These are phyloP conservation scores for Leucogyrophana mollusca DNA, from an alignment of 768 basidiomycete genomes.

Conservation along the genomic window DNA sequence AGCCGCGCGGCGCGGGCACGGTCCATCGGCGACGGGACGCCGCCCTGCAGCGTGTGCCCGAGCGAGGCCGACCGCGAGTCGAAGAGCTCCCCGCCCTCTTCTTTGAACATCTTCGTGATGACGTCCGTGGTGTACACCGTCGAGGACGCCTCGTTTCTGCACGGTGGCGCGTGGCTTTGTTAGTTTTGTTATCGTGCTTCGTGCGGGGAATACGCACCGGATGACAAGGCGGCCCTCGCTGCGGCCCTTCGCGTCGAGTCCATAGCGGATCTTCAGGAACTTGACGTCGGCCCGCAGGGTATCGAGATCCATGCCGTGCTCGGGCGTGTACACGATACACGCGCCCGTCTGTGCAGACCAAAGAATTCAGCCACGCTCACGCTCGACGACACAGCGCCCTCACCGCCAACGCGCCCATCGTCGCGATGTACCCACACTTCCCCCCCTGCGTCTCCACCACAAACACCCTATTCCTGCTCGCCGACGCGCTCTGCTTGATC, in stretches of 20 bases:
- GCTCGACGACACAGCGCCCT: slow-evolving; percentile 28
- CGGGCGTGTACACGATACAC: slow-evolving; percentile 90
- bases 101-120: slow-evolving; percentile 90
- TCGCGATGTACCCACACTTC: slow-evolving; percentile 92
- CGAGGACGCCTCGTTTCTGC: slow-evolving; percentile 84
- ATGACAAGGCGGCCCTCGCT: slow-evolving; percentile 93
- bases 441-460: slow-evolving; percentile 99
- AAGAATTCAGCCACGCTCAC: no score
- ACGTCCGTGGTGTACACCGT: slow-evolving; percentile 88
- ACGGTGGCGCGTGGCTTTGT: not conserved
- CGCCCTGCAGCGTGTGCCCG: slow-evolving; percentile 96
- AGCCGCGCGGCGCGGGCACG: slow-evolving; percentile 88
- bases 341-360: slow-evolving; percentile 80
- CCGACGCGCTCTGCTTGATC: slow-evolving; percentile 97
- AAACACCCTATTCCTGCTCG: slow-evolving; percentile 94
- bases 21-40: slow-evolving; percentile 92
- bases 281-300: slow-evolving; percentile 80
- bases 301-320: slow-evolving; percentile 83
- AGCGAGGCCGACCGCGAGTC: slow-evolving; percentile 95
- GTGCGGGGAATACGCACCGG: slow-evolving; percentile 48
- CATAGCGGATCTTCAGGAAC: slow-evolving; percentile 84
- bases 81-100: slow-evolving; percentile 90
- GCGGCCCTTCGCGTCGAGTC: slow-evolving; percentile 83
- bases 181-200: not conserved
- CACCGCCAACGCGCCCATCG: slow-evolving; percentile 94